A percentile compares a stretch with the other conserved stretches of the same genome.
These are phyloP conservation scores for Candida sp. DNA, from an alignment of 1,139 yeast genomes.

Conservation along the genomic window DNA sequence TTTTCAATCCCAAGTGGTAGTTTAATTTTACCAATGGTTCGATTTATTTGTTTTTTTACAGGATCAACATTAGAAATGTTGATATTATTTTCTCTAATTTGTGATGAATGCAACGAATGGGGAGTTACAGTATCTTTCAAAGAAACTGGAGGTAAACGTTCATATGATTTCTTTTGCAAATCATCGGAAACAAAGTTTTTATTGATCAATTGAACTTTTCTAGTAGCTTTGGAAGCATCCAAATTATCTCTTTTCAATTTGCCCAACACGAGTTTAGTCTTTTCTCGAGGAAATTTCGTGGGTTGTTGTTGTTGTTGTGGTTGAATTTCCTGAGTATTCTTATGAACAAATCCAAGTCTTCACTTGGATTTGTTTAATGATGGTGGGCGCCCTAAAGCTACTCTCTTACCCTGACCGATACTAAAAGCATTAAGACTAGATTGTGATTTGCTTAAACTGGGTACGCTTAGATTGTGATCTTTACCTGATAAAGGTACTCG, in stretches of 20 bases:
- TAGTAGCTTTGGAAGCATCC: neutral
- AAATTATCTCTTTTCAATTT: neutral
- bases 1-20: slow-evolving; percentile 20
- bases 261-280: neutral
- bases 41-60: slow-evolving; percentile 16
- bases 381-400: slow-evolving; percentile 20
- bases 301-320: neutral
- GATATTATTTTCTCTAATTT: slow-evolving; percentile 13
- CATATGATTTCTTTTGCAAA: neutral
- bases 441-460: slow-evolving; percentile 31
- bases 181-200: slow-evolving; percentile 1
- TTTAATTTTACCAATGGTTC: slow-evolving; percentile 7
- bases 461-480: slow-evolving; percentile 32
- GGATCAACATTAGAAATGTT: slow-evolving; percentile 31
- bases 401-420: slow-evolving; percentile 6
- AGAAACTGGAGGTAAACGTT: neutral
- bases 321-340: neutral
- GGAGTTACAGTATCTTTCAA: slow-evolving; percentile 1
- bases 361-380: slow-evolving; percentile 35
- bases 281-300: slow-evolving; percentile 4
- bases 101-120: slow-evolving; percentile 18
- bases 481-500: slow-evolving; percentile 52
- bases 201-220: neutral
- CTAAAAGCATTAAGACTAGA: slow-evolving; percentile 16
- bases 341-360: slow-evolving; percentile 33